Evolutionary conservation across 164 flowering plant species (phyloP), one percentile per base, ranked within the genome.

Genomic region (Vitis amurensis): DNA sequence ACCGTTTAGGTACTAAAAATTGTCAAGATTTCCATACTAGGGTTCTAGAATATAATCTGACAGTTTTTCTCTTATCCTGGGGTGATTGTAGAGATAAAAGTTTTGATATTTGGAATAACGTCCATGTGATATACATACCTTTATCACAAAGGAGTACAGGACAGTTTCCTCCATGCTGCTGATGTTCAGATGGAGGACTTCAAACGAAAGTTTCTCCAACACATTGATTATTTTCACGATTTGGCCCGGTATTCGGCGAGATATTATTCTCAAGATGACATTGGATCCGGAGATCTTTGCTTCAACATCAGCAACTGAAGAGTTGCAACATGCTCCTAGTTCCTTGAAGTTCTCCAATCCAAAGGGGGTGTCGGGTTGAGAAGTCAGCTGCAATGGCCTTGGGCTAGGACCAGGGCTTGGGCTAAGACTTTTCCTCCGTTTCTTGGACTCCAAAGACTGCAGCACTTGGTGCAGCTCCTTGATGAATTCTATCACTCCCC

Each of bases 141-240:
- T 93, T 3, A 96, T 67, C 56, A 86, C 84, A 75, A 93, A 89
- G 71, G 91, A 87, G 84, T 86, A 89, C 2, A 96, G 84, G 55
- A 89, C 97, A 53, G 97, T 91, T 75, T 93, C 97, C 56, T 91
- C 98, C 94, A 93, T 92, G 91, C 89, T 91, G 60, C 91, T 90
- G 78, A 96, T 83, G 72, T 91, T 93, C 58, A 93, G 82, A 76
- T 91, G 97, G 76, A 91, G 88, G 14, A 96, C 83, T 78, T 93
- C 91, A 62, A 93, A 85, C 0, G 84, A 84, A 51, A 82, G 84
- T 55, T 69, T 89, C 80, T 96, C 93, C 69, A 96, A 64, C 31
- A 85, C 82, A 51, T 59, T 37, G 50, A 93, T 81, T 9, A 93
- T 86, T 87, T 80, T 89, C 68, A 82, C 75, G 58, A 93, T 64